These are phyloP conservation scores for Aspergillus bertholletiae DNA, from an alignment of 495 filamentous ascomycete species.

Conservation along the genomic window DNA sequence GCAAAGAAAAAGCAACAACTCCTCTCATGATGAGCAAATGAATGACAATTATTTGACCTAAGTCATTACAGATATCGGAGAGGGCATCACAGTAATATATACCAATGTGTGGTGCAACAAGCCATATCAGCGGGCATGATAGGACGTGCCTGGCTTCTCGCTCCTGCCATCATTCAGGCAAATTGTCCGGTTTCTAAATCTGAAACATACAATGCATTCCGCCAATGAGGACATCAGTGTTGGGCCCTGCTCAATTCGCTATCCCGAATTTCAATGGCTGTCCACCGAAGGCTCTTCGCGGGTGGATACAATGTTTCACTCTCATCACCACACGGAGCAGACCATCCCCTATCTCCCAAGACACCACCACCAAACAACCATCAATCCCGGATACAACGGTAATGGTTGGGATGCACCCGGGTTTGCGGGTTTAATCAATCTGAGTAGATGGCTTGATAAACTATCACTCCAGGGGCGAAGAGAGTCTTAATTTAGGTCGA, in stretches of 20 bases:
- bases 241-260: background rate
- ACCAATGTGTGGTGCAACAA: background rate
- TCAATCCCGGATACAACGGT: background rate
- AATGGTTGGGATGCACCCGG: background rate
- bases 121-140: background rate
- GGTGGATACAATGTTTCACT: background rate
- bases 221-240: background rate
- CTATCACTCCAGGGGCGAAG: too few species aligned
- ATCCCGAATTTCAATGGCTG: background rate
- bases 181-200: background rate
- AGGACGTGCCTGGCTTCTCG: background rate
- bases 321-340: background rate
- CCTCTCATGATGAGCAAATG: conserved; percentile 23
- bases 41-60: background rate
- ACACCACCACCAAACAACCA: background rate
- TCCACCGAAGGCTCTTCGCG: background rate
- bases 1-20: conserved; percentile 25
- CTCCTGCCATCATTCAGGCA: background rate
- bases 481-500: too few species aligned
- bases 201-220: background rate
- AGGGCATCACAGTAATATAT: background rate
- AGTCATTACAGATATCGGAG: too few species aligned
- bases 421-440: background rate
- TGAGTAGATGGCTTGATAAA: background rate
- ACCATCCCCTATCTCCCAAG: background rate